Base-by-base conservation (phyloP, 2,329 filamentous ascomycete genomes). In the Cercospora sesami region DNA sequence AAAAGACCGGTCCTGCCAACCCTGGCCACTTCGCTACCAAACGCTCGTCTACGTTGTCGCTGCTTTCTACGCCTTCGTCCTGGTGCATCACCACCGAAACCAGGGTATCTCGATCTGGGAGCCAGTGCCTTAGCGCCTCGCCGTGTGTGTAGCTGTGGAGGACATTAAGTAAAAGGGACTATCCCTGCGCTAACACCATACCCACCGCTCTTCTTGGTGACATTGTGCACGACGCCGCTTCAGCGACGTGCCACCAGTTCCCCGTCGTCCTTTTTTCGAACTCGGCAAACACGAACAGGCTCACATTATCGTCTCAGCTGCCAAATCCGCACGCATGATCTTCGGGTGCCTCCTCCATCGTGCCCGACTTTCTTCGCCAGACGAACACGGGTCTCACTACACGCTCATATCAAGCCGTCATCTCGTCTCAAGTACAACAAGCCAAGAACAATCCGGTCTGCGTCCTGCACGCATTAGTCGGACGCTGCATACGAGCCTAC, bases 1-100 rank as follows among this genome's bases (percentile, higher is more conserved):
- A 57, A 58, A 39, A 65, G 63, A 67, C 61, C 55, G 68, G 69
- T 66, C 59, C 63, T 61, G 55, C 45, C 63, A 18, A 70, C 66
- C 71, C 69, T 66, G 65, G 68, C 66, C 16, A 55, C 58, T 65
- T 72, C 71, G 71, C 69, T 73, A 73, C 71, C 71, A 66, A 64
- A 63, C 66, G 66, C 30, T 58, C 69, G 67, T 71, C 62, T 60
- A 66, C 67, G 61, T 42, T 55, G 51, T 53, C 64, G 64, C 62
- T 68, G 67, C 60, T 64, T 65, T 67, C 36, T 63, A 71, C 71
- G 69, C 69, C 71, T 72, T 72, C 33, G 71, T 71, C 67, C 67
- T 68, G 69, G 63, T 69, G 71, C 71, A 72, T 64, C 68, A 60
- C 64, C 21, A 57, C 68, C 65, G 62, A 68, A 71, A 71, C 71